Base-by-base conservation (phyloP, 257 asterid species). In the Avicennia marina region DNA sequence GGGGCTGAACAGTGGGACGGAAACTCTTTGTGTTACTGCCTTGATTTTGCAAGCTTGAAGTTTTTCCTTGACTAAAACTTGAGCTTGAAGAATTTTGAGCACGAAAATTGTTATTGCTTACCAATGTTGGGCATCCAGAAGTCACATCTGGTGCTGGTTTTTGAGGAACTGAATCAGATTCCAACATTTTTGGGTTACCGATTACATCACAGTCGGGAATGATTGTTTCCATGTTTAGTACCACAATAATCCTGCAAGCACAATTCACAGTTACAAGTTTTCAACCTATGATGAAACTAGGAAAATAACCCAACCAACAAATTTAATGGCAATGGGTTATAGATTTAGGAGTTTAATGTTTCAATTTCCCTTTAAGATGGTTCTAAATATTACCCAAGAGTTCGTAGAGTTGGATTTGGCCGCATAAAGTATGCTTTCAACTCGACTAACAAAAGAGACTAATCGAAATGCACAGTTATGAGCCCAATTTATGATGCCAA, bases 221-320 rank as follows among this genome's bases (percentile, higher is more conserved):
- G 48, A 89, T 86, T 47, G 86, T 89, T 72, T 89, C 91, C 95
- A 93, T 81, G 76, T 91, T 84, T 43, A 93, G 72, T 60, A 93
- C 75, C 46, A 93, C 86, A 64, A 93, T 77, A 36, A 93, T 74
- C 93, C 98, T 91, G 94, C 81, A 83, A 60, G 46, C 32, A 66
- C 50, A 72, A 67, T 53, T 42, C 24, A 34, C 49, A 39, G 36
- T 10, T 8, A 50, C 48, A 19, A 68, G 74, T 61, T 66, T 34
- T 41, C 48, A 36, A 27, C 31, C 55, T 25, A 62, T 17, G 12
- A 38, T n/a, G n/a, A 32, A 46, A 39, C 34, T 26, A 61, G 33
- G 45, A 54, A 34, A 4, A 42, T 8, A 53, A 17, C 46, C 54
- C 43, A 42, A 66, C 4, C 29, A 53, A 25, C 36, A 50, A 58